Percentiles rank a stretch among this genome's conserved stretches.
phyloP scores from a whole-genome alignment of 352 stramenopile species.

The Globisporangium spiculum region DNA sequence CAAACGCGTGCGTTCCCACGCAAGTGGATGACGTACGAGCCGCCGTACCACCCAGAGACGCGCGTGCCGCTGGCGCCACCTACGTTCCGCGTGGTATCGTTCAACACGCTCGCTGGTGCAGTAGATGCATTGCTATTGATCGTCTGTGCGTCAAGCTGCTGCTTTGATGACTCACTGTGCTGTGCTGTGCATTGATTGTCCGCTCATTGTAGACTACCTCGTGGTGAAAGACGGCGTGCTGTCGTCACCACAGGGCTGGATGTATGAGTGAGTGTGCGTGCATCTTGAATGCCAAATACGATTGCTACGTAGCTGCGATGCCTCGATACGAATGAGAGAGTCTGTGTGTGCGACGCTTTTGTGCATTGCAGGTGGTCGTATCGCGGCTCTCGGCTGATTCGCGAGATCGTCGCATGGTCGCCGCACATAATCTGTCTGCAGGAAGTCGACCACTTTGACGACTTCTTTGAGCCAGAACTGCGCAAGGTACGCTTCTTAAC shows the following conservation, averaged over 20 bases:
- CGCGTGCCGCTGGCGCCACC: conserved; percentile 20
- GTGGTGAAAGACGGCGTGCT: conserved; percentile 28
- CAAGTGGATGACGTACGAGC: conserved; percentile 52
- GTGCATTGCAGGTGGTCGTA: conserved; percentile 37
- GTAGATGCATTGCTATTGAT: neutral
- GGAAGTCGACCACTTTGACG: conserved; percentile 69
- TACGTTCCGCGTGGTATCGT: conserved; percentile 66
- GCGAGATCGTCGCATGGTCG: conserved; percentile 48
- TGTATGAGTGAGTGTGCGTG: conserved; percentile 39
- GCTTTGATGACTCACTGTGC: neutral
- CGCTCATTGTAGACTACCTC: conserved; percentile 51
- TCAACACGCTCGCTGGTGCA: conserved; percentile 67
- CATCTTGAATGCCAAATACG: neutral
- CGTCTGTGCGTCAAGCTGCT: neutral
- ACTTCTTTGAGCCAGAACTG: conserved; percentile 68
- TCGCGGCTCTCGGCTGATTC: conserved; percentile 39
- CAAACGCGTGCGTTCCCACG: conserved; percentile 21
- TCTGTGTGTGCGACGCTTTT: neutral
- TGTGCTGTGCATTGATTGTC: neutral
- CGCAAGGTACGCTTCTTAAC: conserved; percentile 20
- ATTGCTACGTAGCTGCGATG: neutral
- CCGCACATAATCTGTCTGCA: conserved; percentile 61
- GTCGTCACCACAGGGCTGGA: conserved; percentile 28
- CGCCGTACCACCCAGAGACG: conserved; percentile 22
- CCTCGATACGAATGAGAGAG: neutral